These are phyloP conservation scores for Colletotrichum tanaceti DNA, from an alignment of 2,329 filamentous ascomycete genomes.

Conservation along the genomic window DNA sequence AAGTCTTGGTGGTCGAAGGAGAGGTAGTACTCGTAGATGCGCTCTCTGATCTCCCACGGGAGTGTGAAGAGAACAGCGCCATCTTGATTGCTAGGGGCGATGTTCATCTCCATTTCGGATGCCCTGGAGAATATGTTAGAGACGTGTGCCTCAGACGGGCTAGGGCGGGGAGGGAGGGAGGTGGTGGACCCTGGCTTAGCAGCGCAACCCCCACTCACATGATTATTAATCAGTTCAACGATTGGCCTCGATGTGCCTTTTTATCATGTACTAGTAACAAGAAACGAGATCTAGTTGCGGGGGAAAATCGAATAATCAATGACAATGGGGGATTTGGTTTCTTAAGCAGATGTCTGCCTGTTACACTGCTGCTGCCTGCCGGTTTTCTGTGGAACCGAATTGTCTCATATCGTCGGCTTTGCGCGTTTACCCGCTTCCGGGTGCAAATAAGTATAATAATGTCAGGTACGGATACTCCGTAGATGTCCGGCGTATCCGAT, in stretches of 20 bases:
- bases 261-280: neutral
- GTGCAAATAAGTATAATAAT: constrained; percentile 6
- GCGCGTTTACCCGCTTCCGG: constrained; percentile 26
- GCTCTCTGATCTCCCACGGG: constrained; percentile 32
- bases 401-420: constrained; percentile 18
- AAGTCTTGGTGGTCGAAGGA: constrained; percentile 31
- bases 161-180: too few relatives aligned
- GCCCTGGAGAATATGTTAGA: neutral
- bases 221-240: neutral
- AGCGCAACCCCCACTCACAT: neutral
- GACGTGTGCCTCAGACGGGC: too few relatives aligned
- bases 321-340: neutral
- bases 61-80: constrained; percentile 13
- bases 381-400: constrained; percentile 8
- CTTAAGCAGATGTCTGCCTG: constrained; percentile 30
- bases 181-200: neutral
- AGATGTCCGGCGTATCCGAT: neutral
- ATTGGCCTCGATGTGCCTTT: neutral
- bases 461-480: too few relatives aligned
- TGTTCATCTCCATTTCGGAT: neutral
- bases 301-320: neutral
- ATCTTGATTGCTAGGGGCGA: neutral
- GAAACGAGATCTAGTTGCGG: too few relatives aligned
- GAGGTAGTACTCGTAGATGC: constrained; percentile 35
- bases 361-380: constrained; percentile 26